These are phyloP conservation scores for Fonsecaea erecta DNA, from an alignment of 2,329 filamentous ascomycete species.

Conservation along the genomic window DNA sequence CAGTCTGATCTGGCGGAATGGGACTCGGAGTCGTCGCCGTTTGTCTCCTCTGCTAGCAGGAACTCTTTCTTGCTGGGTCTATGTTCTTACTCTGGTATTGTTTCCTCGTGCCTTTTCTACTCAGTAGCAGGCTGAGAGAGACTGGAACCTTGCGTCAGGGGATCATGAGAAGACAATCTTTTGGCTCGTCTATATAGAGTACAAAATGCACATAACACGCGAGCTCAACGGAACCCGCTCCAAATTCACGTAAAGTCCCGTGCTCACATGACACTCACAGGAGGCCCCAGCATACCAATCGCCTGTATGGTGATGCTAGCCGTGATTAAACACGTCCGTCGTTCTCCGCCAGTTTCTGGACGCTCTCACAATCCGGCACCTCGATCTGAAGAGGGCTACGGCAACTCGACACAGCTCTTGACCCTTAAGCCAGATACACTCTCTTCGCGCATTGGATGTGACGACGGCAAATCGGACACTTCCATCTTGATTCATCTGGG, in stretches of 20 bases:
- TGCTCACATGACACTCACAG: background rate
- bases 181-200: background rate
- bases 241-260: background rate
- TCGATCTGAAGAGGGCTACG: background rate
- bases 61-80: too few relatives aligned
- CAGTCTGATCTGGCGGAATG: too few relatives aligned
- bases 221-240: background rate
- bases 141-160: background rate
- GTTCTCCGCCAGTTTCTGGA: background rate
- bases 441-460: slow-evolving; percentile 21
- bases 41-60: too few relatives aligned
- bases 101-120: too few relatives aligned
- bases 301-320: background rate
- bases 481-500: slow-evolving; percentile 21
- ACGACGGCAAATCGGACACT: slow-evolving; percentile 34
- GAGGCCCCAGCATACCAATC: background rate
- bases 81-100: too few relatives aligned
- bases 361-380: background rate
- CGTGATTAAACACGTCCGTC: background rate
- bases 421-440: slow-evolving; percentile 22
- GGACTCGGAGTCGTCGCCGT: too few relatives aligned
- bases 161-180: background rate
- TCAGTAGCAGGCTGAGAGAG: too few relatives aligned
- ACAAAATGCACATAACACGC: background rate
- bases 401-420: background rate